A percentile compares a stretch with the other conserved stretches of the same genome.
phyloP scores from a whole-genome alignment of 169 alveolate species.

The Cryptosporidium parvum region DNA sequence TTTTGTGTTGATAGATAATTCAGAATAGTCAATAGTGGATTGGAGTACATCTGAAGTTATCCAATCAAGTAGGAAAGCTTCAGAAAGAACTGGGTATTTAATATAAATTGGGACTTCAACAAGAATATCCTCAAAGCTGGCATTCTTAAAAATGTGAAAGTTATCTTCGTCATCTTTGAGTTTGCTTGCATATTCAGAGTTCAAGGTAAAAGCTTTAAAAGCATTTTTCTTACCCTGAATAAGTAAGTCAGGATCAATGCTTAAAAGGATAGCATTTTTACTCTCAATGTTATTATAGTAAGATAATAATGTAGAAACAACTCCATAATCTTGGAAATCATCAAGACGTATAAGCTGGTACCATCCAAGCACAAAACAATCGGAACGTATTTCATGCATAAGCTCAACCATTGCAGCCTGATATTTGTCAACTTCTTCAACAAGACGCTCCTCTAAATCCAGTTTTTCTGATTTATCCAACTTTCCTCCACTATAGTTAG shows the following conservation, averaged over 20 bases:
- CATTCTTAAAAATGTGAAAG: conserved; percentile 78
- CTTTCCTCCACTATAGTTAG: conserved; percentile 59
- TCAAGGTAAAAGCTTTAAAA: conserved; percentile 85
- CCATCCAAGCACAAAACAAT: conserved; percentile 90
- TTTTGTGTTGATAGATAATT: conserved; percentile 80
- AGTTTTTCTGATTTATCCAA: conserved; percentile 79
- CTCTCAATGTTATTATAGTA: conserved; percentile 81
- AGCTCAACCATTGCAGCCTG: conserved; percentile 87
- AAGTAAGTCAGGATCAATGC: conserved; percentile 58
- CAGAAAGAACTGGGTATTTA: conserved; percentile 85
- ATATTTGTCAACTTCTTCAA: conserved; percentile 86
- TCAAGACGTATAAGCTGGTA: conserved; percentile 87
- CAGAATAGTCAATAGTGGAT: conserved; percentile 80
- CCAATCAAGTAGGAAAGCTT: conserved; percentile 85
- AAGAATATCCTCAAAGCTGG: conserved; percentile 82
- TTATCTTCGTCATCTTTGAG: conserved; percentile 80
- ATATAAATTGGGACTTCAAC: conserved; percentile 85
- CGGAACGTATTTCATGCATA: conserved; percentile 87
- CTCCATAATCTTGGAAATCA: conserved; percentile 84
- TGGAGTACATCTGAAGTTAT: conserved; percentile 79
- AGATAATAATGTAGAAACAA: conserved; percentile 83
- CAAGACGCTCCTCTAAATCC: conserved; percentile 86
- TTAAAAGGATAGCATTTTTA: conserved; percentile 34
- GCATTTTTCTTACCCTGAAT: conserved; percentile 76
- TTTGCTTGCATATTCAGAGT: conserved; percentile 79